phyloP scores from a whole-genome alignment of 176 grass and related monocot species.

The Triticum urartu region DNA sequence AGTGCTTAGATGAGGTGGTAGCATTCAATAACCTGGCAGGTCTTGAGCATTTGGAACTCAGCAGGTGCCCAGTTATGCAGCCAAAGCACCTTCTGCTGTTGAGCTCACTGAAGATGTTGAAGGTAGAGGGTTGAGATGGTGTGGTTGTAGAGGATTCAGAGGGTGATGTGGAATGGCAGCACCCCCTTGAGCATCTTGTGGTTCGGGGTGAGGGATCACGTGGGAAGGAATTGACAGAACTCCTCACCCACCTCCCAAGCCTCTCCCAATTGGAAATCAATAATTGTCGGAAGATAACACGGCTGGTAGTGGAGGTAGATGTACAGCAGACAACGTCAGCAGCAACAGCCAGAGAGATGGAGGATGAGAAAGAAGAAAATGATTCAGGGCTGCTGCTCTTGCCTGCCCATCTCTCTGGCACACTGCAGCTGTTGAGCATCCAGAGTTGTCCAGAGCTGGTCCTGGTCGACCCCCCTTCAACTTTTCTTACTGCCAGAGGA shows the following conservation, averaged over 20 bases:
- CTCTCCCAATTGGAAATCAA: accelerated
- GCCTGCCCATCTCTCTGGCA: not conserved
- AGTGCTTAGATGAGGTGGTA: not conserved
- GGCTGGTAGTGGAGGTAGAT: not conserved
- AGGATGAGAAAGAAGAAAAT: too few relatives aligned
- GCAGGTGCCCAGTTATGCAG: not conserved
- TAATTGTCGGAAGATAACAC: not conserved
- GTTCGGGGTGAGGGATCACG: too few relatives aligned
- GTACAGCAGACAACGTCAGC: too few relatives aligned
- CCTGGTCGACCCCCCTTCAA: too few relatives aligned
- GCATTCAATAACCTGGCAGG: not conserved
- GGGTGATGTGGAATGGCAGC: too few relatives aligned
- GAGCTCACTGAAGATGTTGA: not conserved
- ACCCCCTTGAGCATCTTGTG: too few relatives aligned
- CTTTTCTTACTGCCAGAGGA: not conserved
- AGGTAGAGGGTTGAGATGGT: too few relatives aligned
- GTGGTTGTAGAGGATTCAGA: not conserved
- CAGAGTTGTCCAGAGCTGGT: accelerated
- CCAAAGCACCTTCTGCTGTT: not conserved
- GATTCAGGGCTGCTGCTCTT: too few relatives aligned
- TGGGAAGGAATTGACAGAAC: not conserved
- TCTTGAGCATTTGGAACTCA: accelerated
- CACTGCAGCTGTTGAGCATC: accelerated
- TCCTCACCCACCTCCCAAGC: not conserved
- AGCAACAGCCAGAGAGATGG: too few relatives aligned